Conservation (phyloP, 805 yeast species). For the Grigorovia transvaalensis region DNA sequence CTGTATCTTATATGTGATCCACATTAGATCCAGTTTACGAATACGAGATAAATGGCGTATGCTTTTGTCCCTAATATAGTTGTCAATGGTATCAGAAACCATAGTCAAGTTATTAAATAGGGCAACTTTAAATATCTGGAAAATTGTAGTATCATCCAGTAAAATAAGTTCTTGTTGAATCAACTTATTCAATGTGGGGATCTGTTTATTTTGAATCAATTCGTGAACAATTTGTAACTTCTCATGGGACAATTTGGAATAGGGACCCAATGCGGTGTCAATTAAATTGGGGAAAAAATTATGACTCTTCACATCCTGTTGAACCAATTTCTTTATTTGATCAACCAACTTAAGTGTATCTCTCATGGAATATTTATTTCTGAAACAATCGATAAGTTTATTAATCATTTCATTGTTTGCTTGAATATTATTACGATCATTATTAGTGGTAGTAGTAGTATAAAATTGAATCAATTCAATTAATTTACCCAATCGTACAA, state of each 20-base stretch:
- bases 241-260: not conserved
- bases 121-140: not conserved
- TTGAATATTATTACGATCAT: not conserved
- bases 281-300: not conserved
- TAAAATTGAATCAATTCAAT: conserved; percentile 12
- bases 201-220: not conserved
- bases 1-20: not conserved
- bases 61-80: not conserved
- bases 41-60: not conserved
- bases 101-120: too few relatives aligned
- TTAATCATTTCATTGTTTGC: not conserved
- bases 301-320: too few relatives aligned
- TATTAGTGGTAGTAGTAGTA: not conserved
- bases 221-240: too few relatives aligned
- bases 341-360: not conserved
- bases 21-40: not conserved
- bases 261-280: not conserved
- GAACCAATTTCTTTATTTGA: too few relatives aligned
- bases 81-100: not conserved
- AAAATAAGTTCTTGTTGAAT: not conserved
- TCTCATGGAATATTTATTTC: not conserved
- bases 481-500: not conserved
- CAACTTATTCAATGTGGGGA: not conserved
- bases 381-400: not conserved
- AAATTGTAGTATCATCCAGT: not conserved